A percentile compares a stretch with the other conserved stretches of the same genome.
Evolutionary conservation across 768 basidiomycete species (phyloP).

Genomic region (Tylopilus rubrobrunneus): DNA sequence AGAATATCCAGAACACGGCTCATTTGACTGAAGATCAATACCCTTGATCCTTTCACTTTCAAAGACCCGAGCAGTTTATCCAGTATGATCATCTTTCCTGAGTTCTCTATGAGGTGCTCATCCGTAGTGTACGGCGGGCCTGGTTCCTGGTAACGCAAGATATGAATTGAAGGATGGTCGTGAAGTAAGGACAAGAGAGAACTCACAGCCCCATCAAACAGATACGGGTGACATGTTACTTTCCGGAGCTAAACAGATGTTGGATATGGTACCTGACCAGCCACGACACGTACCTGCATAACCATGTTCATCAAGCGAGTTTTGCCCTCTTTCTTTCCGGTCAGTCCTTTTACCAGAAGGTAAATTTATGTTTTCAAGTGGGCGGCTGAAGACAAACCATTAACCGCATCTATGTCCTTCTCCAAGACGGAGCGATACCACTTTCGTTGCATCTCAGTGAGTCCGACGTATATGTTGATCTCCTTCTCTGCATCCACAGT

Average conservation of each 20-base stretch:
- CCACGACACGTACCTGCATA: slow-evolving; percentile 71
- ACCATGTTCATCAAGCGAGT: slow-evolving; percentile 98
- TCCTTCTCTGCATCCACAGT: slow-evolving; percentile 71
- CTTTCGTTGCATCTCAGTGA: slow-evolving; percentile 96
- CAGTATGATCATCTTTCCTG: slow-evolving; percentile 96
- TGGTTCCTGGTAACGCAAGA: slow-evolving; percentile 61
- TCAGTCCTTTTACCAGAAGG: slow-evolving; percentile 52
- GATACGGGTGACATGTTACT: slow-evolving; percentile 88
- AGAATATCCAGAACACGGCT: slow-evolving; percentile 95
- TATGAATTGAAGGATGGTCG: background rate
- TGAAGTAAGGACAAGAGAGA: background rate
- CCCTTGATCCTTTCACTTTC: slow-evolving; percentile 91
- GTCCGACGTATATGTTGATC: slow-evolving; percentile 96
- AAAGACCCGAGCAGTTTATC: slow-evolving; percentile 87
- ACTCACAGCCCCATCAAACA: slow-evolving; percentile 86
- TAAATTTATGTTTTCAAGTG: background rate
- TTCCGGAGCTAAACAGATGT: slow-evolving; percentile 51
- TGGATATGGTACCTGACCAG: background rate
- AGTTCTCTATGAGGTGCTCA: slow-evolving; percentile 91
- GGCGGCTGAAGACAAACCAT: slow-evolving; percentile 48
- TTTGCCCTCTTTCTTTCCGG: slow-evolving; percentile 98
- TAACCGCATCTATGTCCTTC: slow-evolving; percentile 98
- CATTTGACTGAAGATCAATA: slow-evolving; percentile 99
- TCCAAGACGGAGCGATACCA: slow-evolving; percentile 96
- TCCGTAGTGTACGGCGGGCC: slow-evolving; percentile 98